Percentiles rank a stretch among this genome's conserved stretches.
phyloP scores from a whole-genome alignment of 805 yeast species.

The Saturnispora besseyi region DNA sequence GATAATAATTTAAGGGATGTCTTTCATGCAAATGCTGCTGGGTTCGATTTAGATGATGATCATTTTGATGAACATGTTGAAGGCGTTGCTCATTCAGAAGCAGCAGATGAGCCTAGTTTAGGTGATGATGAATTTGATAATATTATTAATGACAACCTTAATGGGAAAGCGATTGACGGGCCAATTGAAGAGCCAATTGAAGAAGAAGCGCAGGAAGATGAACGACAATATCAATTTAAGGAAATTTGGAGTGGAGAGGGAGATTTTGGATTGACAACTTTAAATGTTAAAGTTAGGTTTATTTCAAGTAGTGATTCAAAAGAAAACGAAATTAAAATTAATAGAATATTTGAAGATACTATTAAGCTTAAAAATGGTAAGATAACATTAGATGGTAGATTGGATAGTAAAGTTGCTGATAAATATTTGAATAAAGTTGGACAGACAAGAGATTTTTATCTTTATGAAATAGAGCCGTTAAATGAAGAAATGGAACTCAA shows the following conservation, averaged over 20 bases:
- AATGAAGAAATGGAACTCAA: constrained; percentile 12
- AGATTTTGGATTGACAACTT: constrained; percentile 9
- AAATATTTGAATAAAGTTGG: constrained; percentile 43
- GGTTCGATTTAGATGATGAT: constrained; percentile 6
- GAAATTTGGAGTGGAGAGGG: constrained; percentile 18
- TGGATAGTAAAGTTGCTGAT: constrained; percentile 46
- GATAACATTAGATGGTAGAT: constrained; percentile 48
- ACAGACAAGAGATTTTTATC: constrained; percentile 42
- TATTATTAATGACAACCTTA: constrained; percentile 9
- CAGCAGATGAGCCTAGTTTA: not conserved
- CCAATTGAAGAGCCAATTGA: not conserved
- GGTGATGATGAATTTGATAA: constrained; percentile 15
- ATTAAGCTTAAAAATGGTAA: constrained; percentile 21
- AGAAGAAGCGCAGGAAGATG: not conserved
- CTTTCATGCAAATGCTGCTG: constrained; percentile 6
- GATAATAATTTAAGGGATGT: constrained; percentile 1
- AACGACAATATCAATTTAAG: not conserved
- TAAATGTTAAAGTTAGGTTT: constrained; percentile 11
- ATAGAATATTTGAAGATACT: constrained; percentile 15
- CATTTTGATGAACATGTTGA: constrained; percentile 2
- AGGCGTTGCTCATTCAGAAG: constrained; percentile 4
- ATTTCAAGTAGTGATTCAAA: constrained; percentile 11
- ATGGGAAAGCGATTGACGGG: not conserved
- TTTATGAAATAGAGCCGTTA: constrained; percentile 35
- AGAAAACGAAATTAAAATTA: constrained; percentile 8